phyloP scores from a whole-genome alignment of 768 basidiomycete species.

The Xerocomellus chrysenteron region DNA sequence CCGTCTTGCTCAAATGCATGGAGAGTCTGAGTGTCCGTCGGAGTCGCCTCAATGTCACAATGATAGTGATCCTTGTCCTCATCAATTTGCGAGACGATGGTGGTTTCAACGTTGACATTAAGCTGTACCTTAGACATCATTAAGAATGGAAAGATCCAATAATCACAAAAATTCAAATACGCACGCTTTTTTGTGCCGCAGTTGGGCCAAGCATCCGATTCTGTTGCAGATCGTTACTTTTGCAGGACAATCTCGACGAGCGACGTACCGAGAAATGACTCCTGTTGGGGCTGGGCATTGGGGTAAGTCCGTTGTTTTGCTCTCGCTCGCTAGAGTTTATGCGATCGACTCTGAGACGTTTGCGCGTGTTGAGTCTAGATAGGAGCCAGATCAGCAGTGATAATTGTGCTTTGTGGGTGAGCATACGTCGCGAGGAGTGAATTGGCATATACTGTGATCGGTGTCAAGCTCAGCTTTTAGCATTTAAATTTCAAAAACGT shows the following conservation, averaged over 20 bases:
- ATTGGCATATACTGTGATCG: slow-evolving; percentile 30
- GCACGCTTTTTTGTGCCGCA: slow-evolving; percentile 22
- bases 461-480: neutral
- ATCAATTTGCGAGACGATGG: slow-evolving; percentile 32
- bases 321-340: slow-evolving; percentile 30
- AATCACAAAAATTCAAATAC: neutral
- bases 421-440: slow-evolving; percentile 35
- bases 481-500: neutral
- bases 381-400: neutral
- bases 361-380: slow-evolving; percentile 31
- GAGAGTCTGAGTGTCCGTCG: slow-evolving; percentile 1
- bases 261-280: slow-evolving; percentile 26
- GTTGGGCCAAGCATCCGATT: slow-evolving; percentile 23
- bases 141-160: neutral
- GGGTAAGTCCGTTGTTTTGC: slow-evolving; percentile 3
- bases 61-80: slow-evolving; percentile 22
- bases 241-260: neutral
- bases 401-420: neutral
- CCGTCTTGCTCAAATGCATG: slow-evolving; percentile 12
- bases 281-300: slow-evolving; percentile 16
- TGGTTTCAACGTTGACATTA: slow-evolving; percentile 36
- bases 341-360: slow-evolving; percentile 28
- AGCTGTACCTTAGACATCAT: slow-evolving; percentile 11
- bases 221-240: slow-evolving; percentile 2
- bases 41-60: slow-evolving; percentile 22